Evolutionary conservation across 306 rosid genomes (phyloP), one percentile per base, ranked within the genome.

Genomic region (Heteromeles arbutifolia): DNA sequence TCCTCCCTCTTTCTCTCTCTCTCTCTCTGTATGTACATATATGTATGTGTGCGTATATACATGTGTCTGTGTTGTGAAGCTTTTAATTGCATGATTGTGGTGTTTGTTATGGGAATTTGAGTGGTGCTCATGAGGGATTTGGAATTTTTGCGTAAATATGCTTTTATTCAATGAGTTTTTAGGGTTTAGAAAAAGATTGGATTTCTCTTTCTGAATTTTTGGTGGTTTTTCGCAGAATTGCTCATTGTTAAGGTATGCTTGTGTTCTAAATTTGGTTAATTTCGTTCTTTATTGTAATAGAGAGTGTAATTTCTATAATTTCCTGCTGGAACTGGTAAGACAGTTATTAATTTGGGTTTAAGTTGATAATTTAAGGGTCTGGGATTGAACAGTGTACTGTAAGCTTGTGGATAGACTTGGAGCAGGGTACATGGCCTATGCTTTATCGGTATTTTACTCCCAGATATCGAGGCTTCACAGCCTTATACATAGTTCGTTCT

Each of bases 1-100:
- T 95, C 11, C 17, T 43, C 19, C 8, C 54, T 63, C 6, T 37
- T 72, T 29, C 45, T 21, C 8, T 31, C 73, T 54, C 57, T 43
- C 74, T 21, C 26, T 25, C 43, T 37, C 59, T 11, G 3, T 18
- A 19, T 44, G 15, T 48, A 41, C 11, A 41, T 41, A 1, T 48
- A 22, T 5, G 15, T 0, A 13, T 14, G 8, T 3, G 21, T 2
- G 18, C 8, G 28, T 10, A 7, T 6, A 17, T 32, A n/a, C n/a
- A 17, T 63, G 48, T 37, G 11, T 31, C 11, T 63, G 26, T 18
- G 41, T 24, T 50, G 22, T 25, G 57, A 45, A 53, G 29, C 44
- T 71, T 56, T 29, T 14, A 31, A 29, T n/a, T 34, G 57, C 77
- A 62, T 62, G 1, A 21, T 8, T 64, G 31, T 34, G 18, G 37